Percentiles rank a stretch among this genome's conserved stretches.
phyloP scores from a whole-genome alignment of 2,329 filamentous ascomycete species.

The Lasiodiplodia sp. region DNA sequence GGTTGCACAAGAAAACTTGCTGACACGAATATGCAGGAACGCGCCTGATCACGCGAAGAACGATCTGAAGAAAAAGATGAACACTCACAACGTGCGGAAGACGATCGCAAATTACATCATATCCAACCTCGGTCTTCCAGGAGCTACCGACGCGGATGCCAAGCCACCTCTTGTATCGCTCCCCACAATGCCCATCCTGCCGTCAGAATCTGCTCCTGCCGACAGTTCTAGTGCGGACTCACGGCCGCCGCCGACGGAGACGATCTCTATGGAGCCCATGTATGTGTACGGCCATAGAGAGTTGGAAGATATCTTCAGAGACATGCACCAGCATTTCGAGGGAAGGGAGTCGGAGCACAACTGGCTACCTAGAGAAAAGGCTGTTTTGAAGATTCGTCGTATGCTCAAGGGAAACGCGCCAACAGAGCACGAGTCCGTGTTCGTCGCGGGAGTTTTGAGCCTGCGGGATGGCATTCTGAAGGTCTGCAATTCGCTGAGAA shows the following conservation, averaged over 20 bases:
- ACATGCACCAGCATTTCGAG: constrained; percentile 84
- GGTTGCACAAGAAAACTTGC: background rate
- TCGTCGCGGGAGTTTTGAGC: constrained; percentile 73
- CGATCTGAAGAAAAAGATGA: constrained; percentile 86
- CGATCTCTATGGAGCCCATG: constrained; percentile 77
- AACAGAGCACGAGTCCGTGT: constrained; percentile 75
- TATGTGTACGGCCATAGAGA: constrained; percentile 86
- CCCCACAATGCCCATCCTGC: constrained; percentile 42
- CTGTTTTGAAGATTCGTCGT: constrained; percentile 75
- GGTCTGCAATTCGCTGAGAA: constrained; percentile 80
- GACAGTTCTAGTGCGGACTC: constrained; percentile 60
- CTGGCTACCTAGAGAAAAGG: constrained; percentile 87
- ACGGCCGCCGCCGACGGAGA: constrained; percentile 65
- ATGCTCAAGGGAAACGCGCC: constrained; percentile 85
- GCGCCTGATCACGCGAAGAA: constrained; percentile 85
- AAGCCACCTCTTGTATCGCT: constrained; percentile 50
- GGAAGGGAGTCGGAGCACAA: constrained; percentile 90
- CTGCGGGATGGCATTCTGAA: constrained; percentile 91
- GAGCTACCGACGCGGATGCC: constrained; percentile 40
- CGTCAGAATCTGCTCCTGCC: constrained; percentile 54
- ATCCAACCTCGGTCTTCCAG: constrained; percentile 69
- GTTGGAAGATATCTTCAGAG: constrained; percentile 84
- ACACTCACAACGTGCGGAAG: constrained; percentile 82
- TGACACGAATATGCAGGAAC: constrained; percentile 57
- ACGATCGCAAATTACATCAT: constrained; percentile 85